Conservation (phyloP, 2,329 filamentous ascomycete genomes). For the Colletotrichum shisoi region DNA sequence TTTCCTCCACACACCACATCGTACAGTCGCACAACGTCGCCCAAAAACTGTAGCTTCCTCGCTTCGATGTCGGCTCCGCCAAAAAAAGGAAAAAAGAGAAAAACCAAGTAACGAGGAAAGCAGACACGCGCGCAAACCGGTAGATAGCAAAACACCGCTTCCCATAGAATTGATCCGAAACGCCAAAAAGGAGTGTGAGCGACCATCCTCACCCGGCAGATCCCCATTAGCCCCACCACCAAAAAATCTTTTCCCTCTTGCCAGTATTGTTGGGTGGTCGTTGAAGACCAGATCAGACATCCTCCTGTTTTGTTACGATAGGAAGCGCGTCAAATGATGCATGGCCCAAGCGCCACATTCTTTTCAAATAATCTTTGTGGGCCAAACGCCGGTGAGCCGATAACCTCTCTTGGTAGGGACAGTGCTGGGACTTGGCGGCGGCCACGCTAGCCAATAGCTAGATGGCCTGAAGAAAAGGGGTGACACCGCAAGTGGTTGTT, state of each 20-base stretch:
- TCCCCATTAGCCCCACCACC: constrained; percentile 28
- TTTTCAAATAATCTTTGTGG: background rate
- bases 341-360: constrained; percentile 6
- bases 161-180: constrained; percentile 32
- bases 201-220: constrained; percentile 30
- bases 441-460: background rate
- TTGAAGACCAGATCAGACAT: constrained; percentile 26
- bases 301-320: constrained; percentile 2
- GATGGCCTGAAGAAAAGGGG: background rate
- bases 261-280: constrained; percentile 30
- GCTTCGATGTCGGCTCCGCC: constrained; percentile 8
- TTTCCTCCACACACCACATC: constrained; percentile 29
- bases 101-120: constrained; percentile 17
- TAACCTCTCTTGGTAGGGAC: constrained; percentile 22
- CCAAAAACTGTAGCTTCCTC: constrained; percentile 24
- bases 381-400: constrained; percentile 21
- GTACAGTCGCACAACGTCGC: constrained; percentile 37
- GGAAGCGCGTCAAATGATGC: constrained; percentile 1
- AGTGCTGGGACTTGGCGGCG: constrained; percentile 12
- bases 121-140: constrained; percentile 15
- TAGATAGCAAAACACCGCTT: constrained; percentile 37
- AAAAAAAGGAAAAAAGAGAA: constrained; percentile 11
- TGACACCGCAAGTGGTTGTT: background rate
- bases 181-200: constrained; percentile 40
- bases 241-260: constrained; percentile 16